These are phyloP conservation scores for Pelargonium citronellum DNA, from an alignment of 441 rosid genomes.

Conservation along the genomic window DNA sequence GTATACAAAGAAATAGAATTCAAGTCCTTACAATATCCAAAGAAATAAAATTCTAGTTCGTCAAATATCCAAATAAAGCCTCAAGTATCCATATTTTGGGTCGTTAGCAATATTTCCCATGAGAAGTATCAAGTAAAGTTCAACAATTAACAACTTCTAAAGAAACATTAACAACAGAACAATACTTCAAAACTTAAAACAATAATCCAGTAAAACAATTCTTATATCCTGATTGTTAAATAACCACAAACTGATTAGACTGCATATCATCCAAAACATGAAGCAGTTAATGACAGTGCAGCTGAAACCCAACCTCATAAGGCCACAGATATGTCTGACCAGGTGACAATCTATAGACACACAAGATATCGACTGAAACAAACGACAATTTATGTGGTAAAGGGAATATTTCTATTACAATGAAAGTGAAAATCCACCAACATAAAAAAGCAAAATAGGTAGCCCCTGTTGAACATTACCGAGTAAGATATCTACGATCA, in stretches of 20 bases:
- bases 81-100: conserved; percentile 3
- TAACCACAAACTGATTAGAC: background rate
- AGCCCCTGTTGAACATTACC: conserved; percentile 39
- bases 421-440: background rate
- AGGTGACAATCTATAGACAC: conserved; percentile 2
- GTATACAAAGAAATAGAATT: background rate
- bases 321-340: background rate
- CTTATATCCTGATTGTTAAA: background rate
- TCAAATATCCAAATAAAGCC: conserved; percentile 1
- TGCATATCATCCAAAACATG: background rate
- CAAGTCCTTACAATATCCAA: background rate
- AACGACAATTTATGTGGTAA: background rate
- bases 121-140: background rate
- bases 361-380: conserved; percentile 4
- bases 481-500: conserved; percentile 74
- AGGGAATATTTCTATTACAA: background rate
- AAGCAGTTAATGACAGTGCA: background rate
- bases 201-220: background rate
- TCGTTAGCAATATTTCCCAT: conserved; percentile 4
- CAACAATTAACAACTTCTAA: background rate
- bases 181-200: background rate
- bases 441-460: background rate
- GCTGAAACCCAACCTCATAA: background rate
- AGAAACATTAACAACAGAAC: conserved; percentile 1
- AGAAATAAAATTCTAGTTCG: background rate